Percentiles rank a stretch among this genome's conserved stretches.
These are phyloP conservation scores for Populus pruinosa DNA, from an alignment of 345 rosid genomes.

Conservation along the genomic window DNA sequence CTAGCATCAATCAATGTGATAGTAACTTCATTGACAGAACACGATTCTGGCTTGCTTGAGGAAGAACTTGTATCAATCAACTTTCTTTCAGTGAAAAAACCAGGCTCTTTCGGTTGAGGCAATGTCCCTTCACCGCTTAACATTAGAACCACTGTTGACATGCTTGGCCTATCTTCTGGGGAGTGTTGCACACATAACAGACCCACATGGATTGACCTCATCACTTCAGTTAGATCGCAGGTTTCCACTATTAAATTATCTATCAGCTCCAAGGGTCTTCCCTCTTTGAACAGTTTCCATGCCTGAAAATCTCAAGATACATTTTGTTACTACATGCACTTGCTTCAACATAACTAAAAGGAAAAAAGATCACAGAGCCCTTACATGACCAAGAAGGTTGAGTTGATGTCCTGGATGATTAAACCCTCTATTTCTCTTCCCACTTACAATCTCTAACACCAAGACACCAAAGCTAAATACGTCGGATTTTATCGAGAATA, in stretches of 20 bases:
- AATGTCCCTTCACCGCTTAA: not conserved
- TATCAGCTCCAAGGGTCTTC: not conserved
- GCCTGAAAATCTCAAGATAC: not conserved
- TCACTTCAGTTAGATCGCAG: not conserved
- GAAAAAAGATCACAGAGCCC: not conserved
- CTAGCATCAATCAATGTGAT: not conserved
- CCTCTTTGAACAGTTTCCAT: slow-evolving; percentile 2
- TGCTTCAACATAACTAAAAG: not conserved
- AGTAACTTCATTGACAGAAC: not conserved
- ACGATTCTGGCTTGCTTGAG: not conserved
- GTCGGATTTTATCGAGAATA: slow-evolving; percentile 1
- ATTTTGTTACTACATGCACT: not conserved
- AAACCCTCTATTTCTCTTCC: not conserved
- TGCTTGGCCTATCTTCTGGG: not conserved
- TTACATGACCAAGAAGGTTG: slow-evolving; percentile 7
- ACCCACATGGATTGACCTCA: not conserved
- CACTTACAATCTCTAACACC: slow-evolving; percentile 3
- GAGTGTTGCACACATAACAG: not conserved
- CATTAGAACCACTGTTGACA: not conserved
- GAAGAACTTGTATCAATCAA: not conserved
- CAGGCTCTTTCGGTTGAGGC: not conserved
- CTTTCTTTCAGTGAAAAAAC: not conserved
- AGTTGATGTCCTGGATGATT: not conserved
- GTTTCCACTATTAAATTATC: not conserved
- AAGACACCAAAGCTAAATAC: slow-evolving; percentile 5